These are phyloP conservation scores for Aspergillus transmontanensis DNA, from an alignment of 2,329 filamentous ascomycete genomes.

Conservation along the genomic window DNA sequence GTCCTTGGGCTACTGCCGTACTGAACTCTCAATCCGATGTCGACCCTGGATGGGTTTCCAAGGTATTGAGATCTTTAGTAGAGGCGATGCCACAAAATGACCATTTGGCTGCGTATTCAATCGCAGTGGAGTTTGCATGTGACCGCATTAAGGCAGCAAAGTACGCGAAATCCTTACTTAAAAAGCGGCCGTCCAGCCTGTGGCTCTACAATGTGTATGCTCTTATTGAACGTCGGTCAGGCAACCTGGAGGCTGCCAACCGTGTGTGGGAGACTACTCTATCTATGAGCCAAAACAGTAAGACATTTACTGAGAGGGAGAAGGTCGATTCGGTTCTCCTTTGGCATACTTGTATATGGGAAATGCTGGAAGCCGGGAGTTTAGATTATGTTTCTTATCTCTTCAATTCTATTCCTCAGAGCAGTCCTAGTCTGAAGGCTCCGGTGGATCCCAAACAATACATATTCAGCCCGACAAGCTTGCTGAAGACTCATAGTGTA, in stretches of 20 bases:
- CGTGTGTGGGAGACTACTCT: slow-evolving; percentile 70
- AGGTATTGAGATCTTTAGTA: slow-evolving; percentile 61
- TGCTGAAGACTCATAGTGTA: slow-evolving; percentile 44
- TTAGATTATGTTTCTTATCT: slow-evolving; percentile 38
- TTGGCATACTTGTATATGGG: slow-evolving; percentile 68
- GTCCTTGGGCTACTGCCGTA: slow-evolving; percentile 31
- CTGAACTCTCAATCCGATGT: slow-evolving; percentile 36
- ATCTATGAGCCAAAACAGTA: slow-evolving; percentile 49
- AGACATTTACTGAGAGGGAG: slow-evolving; percentile 39
- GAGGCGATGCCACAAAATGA: slow-evolving; percentile 47
- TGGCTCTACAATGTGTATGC: slow-evolving; percentile 79
- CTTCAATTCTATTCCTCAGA: slow-evolving; percentile 44
- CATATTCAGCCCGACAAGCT: slow-evolving; percentile 33
- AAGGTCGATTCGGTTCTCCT: slow-evolving; percentile 49
- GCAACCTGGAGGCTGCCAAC: slow-evolving; percentile 59
- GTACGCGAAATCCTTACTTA: slow-evolving; percentile 73
- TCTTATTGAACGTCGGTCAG: slow-evolving; percentile 65
- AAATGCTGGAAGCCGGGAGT: slow-evolving; percentile 57
- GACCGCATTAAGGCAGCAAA: slow-evolving; percentile 64
- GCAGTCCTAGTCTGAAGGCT: slow-evolving; percentile 34
- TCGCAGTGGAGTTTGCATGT: slow-evolving; percentile 66
- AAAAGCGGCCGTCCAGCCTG: slow-evolving; percentile 63
- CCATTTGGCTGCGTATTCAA: slow-evolving; percentile 66
- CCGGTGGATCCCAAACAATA: slow-evolving; percentile 22
- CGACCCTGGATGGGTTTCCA: slow-evolving; percentile 52